Evolutionary conservation across 306 rosid genomes (phyloP), one percentile per base, ranked within the genome.

Genomic region (Begonia loranthoides): DNA sequence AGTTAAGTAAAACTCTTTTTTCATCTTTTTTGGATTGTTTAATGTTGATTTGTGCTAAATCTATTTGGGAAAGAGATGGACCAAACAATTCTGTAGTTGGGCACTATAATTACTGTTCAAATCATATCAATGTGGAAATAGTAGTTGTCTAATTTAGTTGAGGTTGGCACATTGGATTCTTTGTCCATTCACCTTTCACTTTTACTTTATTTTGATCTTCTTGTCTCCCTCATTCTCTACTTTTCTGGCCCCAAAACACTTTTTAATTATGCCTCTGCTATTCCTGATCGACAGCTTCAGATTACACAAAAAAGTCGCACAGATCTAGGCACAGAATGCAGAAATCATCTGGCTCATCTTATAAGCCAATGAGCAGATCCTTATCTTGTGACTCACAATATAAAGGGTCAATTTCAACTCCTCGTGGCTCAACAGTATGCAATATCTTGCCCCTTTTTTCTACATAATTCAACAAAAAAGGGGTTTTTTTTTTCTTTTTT

Each of bases 341-440:
- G 52, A 86, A 93, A 66, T 78, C 92, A 66, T 82, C 83, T 55
- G 95, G 92, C 66, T 90, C 93, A 59, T 82, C 88, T 45, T 84
- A 80, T 74, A 90, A 73, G 84, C 79, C 84, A 28, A 68, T 78
- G 68, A 78, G 90, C 81, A 79, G 99, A 80, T 82, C 94, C 58
- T 72, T 86, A 65, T 90, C 95, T 56, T 71, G 82, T 57, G 99
- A 90, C 63, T 90, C 99, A 1, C 99, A 86, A 52, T 86, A 94
- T 15, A 90, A 86, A 64, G 92, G 94, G n/a, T 90, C 99, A 69
- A 76, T 86, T 65, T 61, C 79, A 17, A 86, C 73, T 68, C 75
- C 94, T 34, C 76, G 88, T 45, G 99, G 92, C 79, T 64, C 95
- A 79, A 70, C 64, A 86, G 99, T 90, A 76, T 54, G 16, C 17